Conservation (phyloP, 148 eudicot genomes). For the Selenicereus undatus region DNA sequence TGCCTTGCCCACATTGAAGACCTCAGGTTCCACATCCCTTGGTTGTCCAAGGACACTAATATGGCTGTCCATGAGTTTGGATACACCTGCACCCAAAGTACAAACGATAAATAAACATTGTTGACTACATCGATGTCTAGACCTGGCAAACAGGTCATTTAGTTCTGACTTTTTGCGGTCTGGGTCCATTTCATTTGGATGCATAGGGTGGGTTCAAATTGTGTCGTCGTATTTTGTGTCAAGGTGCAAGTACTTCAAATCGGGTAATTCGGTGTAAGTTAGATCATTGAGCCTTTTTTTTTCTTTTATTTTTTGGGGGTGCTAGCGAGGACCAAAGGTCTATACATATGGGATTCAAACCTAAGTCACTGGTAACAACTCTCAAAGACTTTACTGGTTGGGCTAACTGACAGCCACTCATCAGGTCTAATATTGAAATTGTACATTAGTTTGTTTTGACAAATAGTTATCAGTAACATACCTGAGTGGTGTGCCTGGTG, state of each 20-base stretch:
- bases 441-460: background rate
- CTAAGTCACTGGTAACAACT: too few species aligned
- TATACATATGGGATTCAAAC: too few species aligned
- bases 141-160: background rate
- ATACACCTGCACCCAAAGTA: slow-evolving; percentile 40
- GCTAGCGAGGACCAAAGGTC: too few species aligned
- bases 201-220: background rate
- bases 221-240: background rate
- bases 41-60: slow-evolving; percentile 60
- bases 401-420: too few species aligned
- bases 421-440: background rate
- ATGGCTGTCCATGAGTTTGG: slow-evolving; percentile 63
- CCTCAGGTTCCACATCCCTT: slow-evolving; percentile 76
- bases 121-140: background rate
- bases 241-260: background rate
- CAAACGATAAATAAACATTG: too few species aligned
- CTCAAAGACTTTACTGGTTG: too few species aligned
- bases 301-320: too few species aligned
- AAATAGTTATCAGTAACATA: slow-evolving; percentile 6
- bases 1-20: slow-evolving; percentile 56
- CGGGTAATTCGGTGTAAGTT: background rate
- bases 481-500: slow-evolving; percentile 64
- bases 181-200: background rate
- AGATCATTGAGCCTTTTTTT: background rate
- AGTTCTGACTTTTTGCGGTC: background rate